Base-by-base conservation (phyloP, 2,329 filamentous ascomycete species). In the Fusarium chaquense region DNA sequence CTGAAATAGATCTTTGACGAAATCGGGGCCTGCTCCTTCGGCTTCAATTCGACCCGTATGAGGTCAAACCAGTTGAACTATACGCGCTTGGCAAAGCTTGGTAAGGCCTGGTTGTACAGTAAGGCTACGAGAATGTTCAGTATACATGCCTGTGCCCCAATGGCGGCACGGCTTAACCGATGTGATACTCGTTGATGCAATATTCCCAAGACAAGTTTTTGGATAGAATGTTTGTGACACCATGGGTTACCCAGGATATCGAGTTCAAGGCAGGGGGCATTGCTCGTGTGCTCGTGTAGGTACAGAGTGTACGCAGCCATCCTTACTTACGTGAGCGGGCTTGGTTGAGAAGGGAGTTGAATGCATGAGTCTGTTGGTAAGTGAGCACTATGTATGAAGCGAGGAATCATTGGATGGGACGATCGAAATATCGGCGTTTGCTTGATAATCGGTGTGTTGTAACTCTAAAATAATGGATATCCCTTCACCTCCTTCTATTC, bases 141-240 rank as follows among this genome's bases (percentile, higher is more conserved):
- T 38, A 9, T 33, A 36, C 32, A 45, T n/a, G 35, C 47, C 49
- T 41, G 24, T 33, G 32, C 54, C 53, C 47, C 62, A 65, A 50
- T 55, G 46, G 36, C 62, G 38, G 51, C 43, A 36, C 62, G 55
- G 62, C 43, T 49, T 55, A 65, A 55, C 62, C 62, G 62, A 66
- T 13, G 62, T 61, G 28, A 43, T 66, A 55, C 47, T 47, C 12
- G 35, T 40, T 24, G 47, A 40, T 20, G 16, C 62, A 55, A 66
- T 54, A 66, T 54, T 54, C 36, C 40, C 47, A 54, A 60, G 47
- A 61, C 54, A 47, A 44, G 47, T 40, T 58, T 45, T 40, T 40
- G 44, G 40, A 50, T 65, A 40, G 47, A 38, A 62, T 65, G 35
- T 18, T 40, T 47, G 62, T 61, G 47, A 66, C 26, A 66, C 62